phyloP scores from a whole-genome alignment of 257 asterid genomes.

The Handroanthus guayacan region DNA sequence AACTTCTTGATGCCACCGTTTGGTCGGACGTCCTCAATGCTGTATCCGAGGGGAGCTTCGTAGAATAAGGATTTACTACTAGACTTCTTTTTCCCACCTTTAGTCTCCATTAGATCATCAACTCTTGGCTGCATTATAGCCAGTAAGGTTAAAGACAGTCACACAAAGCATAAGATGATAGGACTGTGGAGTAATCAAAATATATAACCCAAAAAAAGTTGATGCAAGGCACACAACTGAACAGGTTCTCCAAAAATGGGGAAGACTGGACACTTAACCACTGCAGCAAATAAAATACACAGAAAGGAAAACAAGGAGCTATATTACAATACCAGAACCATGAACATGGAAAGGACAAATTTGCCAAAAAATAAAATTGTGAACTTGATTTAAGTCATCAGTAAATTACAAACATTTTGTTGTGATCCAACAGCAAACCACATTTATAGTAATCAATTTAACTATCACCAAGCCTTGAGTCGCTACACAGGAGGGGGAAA shows the following conservation, averaged over 20 bases:
- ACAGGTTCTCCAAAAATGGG: neutral
- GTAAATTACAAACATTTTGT: neutral
- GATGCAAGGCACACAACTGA: neutral
- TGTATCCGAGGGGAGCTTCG: conserved; percentile 95
- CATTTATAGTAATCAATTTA: neutral
- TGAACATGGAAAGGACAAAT: neutral
- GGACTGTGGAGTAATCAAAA: neutral
- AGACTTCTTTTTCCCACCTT: conserved; percentile 89
- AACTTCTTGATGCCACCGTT: conserved; percentile 95
- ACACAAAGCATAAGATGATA: neutral
- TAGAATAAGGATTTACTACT: conserved; percentile 77
- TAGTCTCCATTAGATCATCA: conserved; percentile 90
- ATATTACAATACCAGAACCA: neutral
- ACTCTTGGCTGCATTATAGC: conserved; percentile 45
- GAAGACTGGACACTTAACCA: neutral
- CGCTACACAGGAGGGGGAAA: too few relatives aligned
- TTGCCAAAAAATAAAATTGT: neutral
- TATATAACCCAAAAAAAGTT: neutral
- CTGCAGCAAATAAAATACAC: neutral
- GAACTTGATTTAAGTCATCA: neutral
- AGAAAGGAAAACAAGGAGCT: neutral
- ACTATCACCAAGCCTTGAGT: neutral
- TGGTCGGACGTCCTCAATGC: conserved; percentile 94
- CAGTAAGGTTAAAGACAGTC: neutral
- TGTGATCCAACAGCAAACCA: neutral